A percentile compares a stretch with the other conserved stretches of the same genome.
Conservation (phyloP, 805 yeast genomes). For the Myxozyma neotropica region DNA sequence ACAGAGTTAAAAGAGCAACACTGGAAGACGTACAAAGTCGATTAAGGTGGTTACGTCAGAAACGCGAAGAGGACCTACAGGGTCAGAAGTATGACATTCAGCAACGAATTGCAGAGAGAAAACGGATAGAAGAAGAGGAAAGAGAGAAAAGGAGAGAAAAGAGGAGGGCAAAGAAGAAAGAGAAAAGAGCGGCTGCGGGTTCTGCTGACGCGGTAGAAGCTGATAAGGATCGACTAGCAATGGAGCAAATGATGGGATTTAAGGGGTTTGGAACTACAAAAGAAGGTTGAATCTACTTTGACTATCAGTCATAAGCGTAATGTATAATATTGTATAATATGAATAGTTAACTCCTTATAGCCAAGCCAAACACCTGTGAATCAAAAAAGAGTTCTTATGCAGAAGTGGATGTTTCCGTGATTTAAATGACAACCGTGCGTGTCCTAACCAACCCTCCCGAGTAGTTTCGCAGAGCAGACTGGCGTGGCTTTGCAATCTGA, state of each 20-base stretch:
- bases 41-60: conserved; percentile 45
- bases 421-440: conserved; percentile 53
- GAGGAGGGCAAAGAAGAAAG: conserved; percentile 33
- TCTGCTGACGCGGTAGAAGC: conserved; percentile 11
- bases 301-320: background rate
- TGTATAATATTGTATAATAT: background rate
- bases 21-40: conserved; percentile 52
- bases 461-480: conserved; percentile 68
- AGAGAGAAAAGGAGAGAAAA: conserved; percentile 35
- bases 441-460: conserved; percentile 66
- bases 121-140: conserved; percentile 46
- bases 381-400: background rate
- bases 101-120: conserved; percentile 48
- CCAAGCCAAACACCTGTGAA: background rate
- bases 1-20: conserved; percentile 48
- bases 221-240: conserved; percentile 34
- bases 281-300: conserved; percentile 9
- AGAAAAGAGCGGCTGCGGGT: conserved; percentile 11
- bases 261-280: conserved; percentile 57
- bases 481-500: conserved; percentile 60
- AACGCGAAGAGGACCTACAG: conserved; percentile 36
- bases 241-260: conserved; percentile 60
- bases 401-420: background rate
- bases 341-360: background rate
- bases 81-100: conserved; percentile 43